Base-by-base conservation (phyloP, 495 filamentous ascomycete genomes). In the Talaromyces ruber region DNA sequence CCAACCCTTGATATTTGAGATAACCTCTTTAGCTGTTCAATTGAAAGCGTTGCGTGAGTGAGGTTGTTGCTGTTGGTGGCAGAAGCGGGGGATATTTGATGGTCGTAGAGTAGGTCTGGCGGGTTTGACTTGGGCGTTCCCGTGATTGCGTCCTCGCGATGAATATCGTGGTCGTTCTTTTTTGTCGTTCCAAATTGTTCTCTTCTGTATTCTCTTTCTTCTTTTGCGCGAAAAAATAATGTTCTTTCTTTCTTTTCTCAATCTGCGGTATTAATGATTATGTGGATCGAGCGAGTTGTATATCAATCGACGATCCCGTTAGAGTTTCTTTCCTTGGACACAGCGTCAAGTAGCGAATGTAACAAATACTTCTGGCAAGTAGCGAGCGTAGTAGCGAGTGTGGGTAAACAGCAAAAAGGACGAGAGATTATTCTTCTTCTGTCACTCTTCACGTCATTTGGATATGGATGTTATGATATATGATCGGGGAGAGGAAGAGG, bases 361-460 rank as follows among this genome's bases (percentile, higher is more conserved):
- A 71, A 64, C 71, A 69, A 65, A 71, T 60, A 63, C 69, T 74
- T 64, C 65, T 70, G 66, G 73, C 67, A 74, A 67, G 68, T 72
- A 78, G 75, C 76, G 75, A 79, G 73, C 76, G 76, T 79, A 68
- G 71, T 66, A 73, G 73, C 72, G 72, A 76, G 72, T 67, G 73
- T 72, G 66, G 64, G 64, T 65, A 65, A 71, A 75, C 76, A 74
- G 76, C 43, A 56, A 55, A 55, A 51, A 47, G 34, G 30, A 62
- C 50, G 26, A 61, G 34, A 47, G 24, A 60, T 26, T 25, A 18
- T 37, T 28, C 39, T 50, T 60, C 28, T n/a, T 50, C n/a, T 51
- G 29, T 30, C 57, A 60, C 57, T 39, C 22, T 55, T 62, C 50
- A 62, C 51, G 60, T 62, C 60, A 64, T 68, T 64, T 62, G 60